These are phyloP conservation scores for Penicillium aurantiogriseum DNA, from an alignment of 2,329 filamentous ascomycete genomes.

Conservation along the genomic window DNA sequence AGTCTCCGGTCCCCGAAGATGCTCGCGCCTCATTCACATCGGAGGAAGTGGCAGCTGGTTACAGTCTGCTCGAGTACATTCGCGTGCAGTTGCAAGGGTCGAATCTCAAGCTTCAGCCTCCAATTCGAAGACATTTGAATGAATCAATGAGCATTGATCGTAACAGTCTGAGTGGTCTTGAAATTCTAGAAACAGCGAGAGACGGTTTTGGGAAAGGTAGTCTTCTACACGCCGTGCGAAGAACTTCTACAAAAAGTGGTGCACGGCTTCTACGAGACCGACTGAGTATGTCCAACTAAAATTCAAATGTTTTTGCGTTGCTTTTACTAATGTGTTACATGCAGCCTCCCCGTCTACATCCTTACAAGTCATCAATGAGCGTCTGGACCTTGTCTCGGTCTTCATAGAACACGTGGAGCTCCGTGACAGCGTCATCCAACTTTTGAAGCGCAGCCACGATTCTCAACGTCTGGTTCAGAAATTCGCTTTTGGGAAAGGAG, in stretches of 20 bases:
- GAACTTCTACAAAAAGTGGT: conserved; percentile 89
- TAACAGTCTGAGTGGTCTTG: conserved; percentile 83
- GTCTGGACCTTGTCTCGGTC: conserved; percentile 76
- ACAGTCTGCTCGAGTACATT: conserved; percentile 80
- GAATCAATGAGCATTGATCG: conserved; percentile 89
- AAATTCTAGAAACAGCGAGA: conserved; percentile 81
- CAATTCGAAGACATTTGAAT: conserved; percentile 68
- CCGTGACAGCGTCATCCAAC: conserved; percentile 64
- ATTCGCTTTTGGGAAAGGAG: conserved; percentile 87
- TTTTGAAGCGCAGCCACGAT: conserved; percentile 76
- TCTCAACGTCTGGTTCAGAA: conserved; percentile 89
- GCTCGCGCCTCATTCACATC: conserved; percentile 58
- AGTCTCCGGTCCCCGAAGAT: conserved; percentile 63
- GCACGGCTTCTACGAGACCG: conserved; percentile 79
- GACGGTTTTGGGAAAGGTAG: conserved; percentile 79
- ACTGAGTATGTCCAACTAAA: conserved; percentile 57
- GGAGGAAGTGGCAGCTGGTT: conserved; percentile 73
- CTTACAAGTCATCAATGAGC: conserved; percentile 69
- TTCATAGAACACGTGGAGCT: conserved; percentile 68
- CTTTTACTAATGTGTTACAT: conserved; percentile 15
- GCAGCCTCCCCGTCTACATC: conserved; percentile 82
- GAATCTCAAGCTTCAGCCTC: conserved; percentile 79
- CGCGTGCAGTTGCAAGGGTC: conserved; percentile 72
- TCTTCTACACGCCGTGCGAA: conserved; percentile 81
- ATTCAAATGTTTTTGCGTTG: not conserved